A percentile compares a stretch with the other conserved stretches of the same genome.
Evolutionary conservation across 306 rosid species (phyloP).

Genomic region (Malus orientalis): DNA sequence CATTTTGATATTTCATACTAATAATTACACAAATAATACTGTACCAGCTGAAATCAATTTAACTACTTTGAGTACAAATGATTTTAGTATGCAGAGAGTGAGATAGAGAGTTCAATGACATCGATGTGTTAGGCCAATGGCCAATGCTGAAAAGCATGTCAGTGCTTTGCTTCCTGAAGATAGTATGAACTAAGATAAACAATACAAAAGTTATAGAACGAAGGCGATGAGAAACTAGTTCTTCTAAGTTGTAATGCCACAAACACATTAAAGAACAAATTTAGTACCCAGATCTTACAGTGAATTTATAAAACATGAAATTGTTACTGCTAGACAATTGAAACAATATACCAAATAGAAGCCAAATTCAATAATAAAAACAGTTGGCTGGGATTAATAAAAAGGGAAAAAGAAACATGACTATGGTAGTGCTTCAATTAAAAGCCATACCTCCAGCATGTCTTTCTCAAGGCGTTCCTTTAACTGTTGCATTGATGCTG

Average conservation of each 20-base stretch:
- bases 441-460: conserved; percentile 67
- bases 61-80: no score
- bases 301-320: background rate
- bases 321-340: no score
- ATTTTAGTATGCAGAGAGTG: no score
- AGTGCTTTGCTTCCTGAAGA: no score
- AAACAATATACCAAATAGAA: background rate
- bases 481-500: conserved; percentile 97
- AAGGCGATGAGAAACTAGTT: background rate
- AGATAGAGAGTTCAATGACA: background rate
- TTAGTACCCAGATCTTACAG: background rate
- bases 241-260: background rate
- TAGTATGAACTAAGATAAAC: no score
- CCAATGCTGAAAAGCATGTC: background rate
- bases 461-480: conserved; percentile 98
- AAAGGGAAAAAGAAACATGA: background rate
- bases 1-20: background rate
- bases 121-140: background rate
- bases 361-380: background rate
- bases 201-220: no score
- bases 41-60: background rate
- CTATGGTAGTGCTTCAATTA: background rate
- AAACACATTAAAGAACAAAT: background rate
- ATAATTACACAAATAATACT: background rate
- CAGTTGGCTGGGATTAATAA: background rate